Evolutionary conservation across 768 basidiomycete species (phyloP), one percentile per base, ranked within the genome.

Genomic region (Pilatotrama ljubarskyi): DNA sequence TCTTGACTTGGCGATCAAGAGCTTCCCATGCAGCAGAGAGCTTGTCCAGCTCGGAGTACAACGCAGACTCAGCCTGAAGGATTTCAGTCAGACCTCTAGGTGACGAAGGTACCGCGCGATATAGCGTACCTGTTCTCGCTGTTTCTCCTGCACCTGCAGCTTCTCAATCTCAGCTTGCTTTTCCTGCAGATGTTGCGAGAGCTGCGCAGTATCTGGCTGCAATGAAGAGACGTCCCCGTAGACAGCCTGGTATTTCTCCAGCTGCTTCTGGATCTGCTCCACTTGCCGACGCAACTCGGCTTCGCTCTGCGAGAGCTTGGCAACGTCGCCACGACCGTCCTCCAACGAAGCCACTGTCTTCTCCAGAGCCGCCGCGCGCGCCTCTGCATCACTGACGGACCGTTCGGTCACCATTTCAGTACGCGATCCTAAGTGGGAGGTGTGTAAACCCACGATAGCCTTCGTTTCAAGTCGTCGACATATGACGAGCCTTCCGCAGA

Each of bases 11-110:
- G 35, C 81, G 80, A 63, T 95, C 92, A 22, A 94, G 78, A 22
- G 80, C 75, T 68, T 96, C 93, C 92, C 94, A 98, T 0, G 93
- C 86, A 35, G 85, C 81, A 15, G 94, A 93, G 15, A 99, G 69
- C 62, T 86, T 86, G 61, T 96, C 94, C 6, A 98, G 74, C 73
- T 98, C 95, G 18, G 84, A 77, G 65, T 91, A 96, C 18, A 97
- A 75, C 18, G 90, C 83, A 14, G 85, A 78, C 68, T 93, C 88
- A 3, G 87, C 82, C 86, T 94, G 22, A 1, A 17, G 1, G 22
- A 8, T 25, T 10, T 4, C 13, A 22, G 22, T 51, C 18, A 51
- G 36, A 22, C 3, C n/a, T n/a, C n/a, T n/a, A n/a, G n/a, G n/a
- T 9, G 22, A 9, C 6, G 2, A 18, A 40, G 17, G n/a, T n/a